Conservation (phyloP, 768 basidiomycete genomes). For the Lactifluus subvellereus region DNA sequence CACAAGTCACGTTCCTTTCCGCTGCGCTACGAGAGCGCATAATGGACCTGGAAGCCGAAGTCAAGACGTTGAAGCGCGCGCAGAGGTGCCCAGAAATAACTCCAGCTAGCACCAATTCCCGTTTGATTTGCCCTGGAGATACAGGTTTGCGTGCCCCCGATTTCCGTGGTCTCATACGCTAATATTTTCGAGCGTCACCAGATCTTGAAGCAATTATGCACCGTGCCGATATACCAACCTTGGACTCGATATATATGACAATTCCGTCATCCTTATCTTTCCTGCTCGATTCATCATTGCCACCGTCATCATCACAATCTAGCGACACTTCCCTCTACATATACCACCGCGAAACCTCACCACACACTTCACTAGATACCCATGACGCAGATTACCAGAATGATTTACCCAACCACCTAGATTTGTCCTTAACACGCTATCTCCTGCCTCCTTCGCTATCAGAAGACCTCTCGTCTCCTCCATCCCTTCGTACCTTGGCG, state of each 20-base stretch:
- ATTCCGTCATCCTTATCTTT: not conserved
- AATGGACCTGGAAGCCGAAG: not conserved
- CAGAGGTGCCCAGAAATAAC: not conserved
- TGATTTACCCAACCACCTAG: not conserved
- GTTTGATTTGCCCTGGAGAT: not conserved
- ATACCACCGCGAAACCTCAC: not conserved
- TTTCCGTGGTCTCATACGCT: not conserved
- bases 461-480: not conserved
- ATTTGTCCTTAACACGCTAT: not conserved
- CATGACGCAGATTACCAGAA: not conserved
- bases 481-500: not conserved
- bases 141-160: not conserved
- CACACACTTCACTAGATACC: not conserved
- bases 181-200: not conserved
- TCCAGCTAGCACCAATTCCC: not conserved
- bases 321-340: not conserved
- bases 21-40: slow-evolving; percentile 3
- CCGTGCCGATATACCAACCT: not conserved
- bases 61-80: not conserved
- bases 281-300: not conserved
- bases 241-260: slow-evolving; percentile 4
- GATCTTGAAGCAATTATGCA: not conserved
- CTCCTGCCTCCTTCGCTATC: not conserved
- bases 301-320: not conserved
- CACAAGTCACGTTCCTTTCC: not conserved